phyloP scores from a whole-genome alignment of 805 yeast genomes.

The Ogataea saltuana region DNA sequence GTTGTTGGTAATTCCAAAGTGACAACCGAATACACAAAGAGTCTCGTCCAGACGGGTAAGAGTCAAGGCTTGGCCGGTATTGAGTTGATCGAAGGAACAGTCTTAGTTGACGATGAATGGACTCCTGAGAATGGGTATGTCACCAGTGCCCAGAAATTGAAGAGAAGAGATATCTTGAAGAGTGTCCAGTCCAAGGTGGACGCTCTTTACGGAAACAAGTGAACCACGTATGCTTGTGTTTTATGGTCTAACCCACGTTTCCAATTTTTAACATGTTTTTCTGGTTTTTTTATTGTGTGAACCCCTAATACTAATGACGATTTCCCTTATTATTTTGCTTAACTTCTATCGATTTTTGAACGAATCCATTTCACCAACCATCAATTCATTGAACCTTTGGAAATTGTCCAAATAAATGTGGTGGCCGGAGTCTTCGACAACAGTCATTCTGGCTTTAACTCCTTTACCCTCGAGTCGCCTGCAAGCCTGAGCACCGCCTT shows the following conservation, averaged over 20 bases:
- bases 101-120: conserved; percentile 89
- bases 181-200: conserved; percentile 70
- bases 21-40: conserved; percentile 51
- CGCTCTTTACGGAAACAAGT: conserved; percentile 48
- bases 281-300: conserved; percentile 1
- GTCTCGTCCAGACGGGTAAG: conserved; percentile 73
- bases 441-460: conserved; percentile 20
- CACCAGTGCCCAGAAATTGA: conserved; percentile 94
- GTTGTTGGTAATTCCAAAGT: conserved; percentile 59
- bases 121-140: conserved; percentile 94
- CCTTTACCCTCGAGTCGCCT: conserved; percentile 36
- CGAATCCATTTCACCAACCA: conserved; percentile 52
- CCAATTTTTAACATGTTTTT: neutral
- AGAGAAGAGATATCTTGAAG: conserved; percentile 83
- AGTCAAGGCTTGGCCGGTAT: conserved; percentile 80
- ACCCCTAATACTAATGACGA: conserved; percentile 2
- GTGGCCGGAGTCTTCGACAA: conserved; percentile 65
- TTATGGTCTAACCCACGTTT: neutral
- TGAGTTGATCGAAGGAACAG: conserved; percentile 79
- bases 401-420: conserved; percentile 76
- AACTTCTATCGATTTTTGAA: conserved; percentile 11
- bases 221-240: neutral
- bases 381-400: conserved; percentile 49
- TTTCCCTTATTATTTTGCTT: neutral
- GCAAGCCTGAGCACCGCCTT: conserved; percentile 47